Base-by-base conservation (phyloP, 2,329 filamentous ascomycete genomes). In the Thyridium curvatum region DNA sequence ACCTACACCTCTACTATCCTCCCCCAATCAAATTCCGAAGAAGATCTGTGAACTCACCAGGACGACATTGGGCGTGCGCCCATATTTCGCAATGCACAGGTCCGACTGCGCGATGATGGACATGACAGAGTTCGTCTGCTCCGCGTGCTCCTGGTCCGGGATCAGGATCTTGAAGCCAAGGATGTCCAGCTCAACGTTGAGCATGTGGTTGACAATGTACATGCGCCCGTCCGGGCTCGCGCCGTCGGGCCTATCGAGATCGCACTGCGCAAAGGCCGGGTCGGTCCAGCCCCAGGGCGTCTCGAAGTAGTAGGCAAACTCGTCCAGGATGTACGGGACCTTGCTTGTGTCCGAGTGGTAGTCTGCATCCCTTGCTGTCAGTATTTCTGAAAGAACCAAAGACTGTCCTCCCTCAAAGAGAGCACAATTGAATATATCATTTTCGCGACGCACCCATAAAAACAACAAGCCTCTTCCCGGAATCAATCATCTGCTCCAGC, bases 241-340 rank as follows among this genome's bases (percentile, higher is more conserved):
- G 1, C 55, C 57, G 0, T 54, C 37, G 0, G 86, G 86, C 8
- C 85, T 72, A 52, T 84, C 71, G 3, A 86, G 68, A 10, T 64
- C 64, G 61, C 86, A 91, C 32, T 72, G 74, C 52, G 79, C 78
- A 52, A 84, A 81, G 13, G 64, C 65, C 1, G 71, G 59, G 36
- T 74, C 63, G 2, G 71, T 74, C 44, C 80, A 77, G 46, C 84
- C 78, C 60, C 74, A 90, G 1, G 74, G 69, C 33, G 84, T 91
- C 56, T 91, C 86, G 65, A 84, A 89, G 47, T 83, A 73, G 59
- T 78, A 79, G 17, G 64, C 60, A 52, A 80, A 85, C 53, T 84
- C 72, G 53, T 75, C 66, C 40, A 84, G 65, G 39, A 86, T 76
- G 52, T 81, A 85, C 18, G 74, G 65, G n/a, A 77, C 71, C 36